Conservation (phyloP, 2,329 filamentous ascomycete species). For the Neopestalotiopsis sp. region DNA sequence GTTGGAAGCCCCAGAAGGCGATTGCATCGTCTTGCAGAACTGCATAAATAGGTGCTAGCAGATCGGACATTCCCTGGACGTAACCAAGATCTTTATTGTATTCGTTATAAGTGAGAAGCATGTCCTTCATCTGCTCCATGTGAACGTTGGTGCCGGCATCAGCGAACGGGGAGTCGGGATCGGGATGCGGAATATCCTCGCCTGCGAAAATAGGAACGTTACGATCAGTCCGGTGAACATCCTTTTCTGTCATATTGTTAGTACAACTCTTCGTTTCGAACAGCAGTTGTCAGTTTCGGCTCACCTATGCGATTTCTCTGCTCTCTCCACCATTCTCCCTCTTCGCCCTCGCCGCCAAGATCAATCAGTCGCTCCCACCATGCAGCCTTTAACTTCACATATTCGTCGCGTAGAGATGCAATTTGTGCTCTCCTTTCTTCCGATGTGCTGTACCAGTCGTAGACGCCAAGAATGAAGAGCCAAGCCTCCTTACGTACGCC, state of each 20-base stretch:
- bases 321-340: slow-evolving; percentile 96
- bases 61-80: slow-evolving; percentile 98
- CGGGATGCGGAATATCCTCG: slow-evolving; percentile 95
- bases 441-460: slow-evolving; percentile 88
- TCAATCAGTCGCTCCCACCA: slow-evolving; percentile 97
- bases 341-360: slow-evolving; percentile 76
- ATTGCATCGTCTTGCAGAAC: slow-evolving; percentile 97
- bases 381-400: slow-evolving; percentile 87
- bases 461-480: slow-evolving; percentile 90
- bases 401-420: slow-evolving; percentile 88
- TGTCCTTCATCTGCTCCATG: slow-evolving; percentile 98
- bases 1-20: slow-evolving; percentile 95
- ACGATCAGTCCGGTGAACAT: slow-evolving; percentile 96
- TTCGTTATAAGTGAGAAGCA: slow-evolving; percentile 98
- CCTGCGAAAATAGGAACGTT: slow-evolving; percentile 94
- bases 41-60: slow-evolving; percentile 93
- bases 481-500: slow-evolving; percentile 95
- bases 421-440: slow-evolving; percentile 85
- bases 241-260: slow-evolving; percentile 74
- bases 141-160: slow-evolving; percentile 95
- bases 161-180: slow-evolving; percentile 93
- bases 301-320: slow-evolving; percentile 92
- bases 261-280: slow-evolving; percentile 2
- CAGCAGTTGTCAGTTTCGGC: slow-evolving; percentile 35
- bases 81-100: slow-evolving; percentile 96